These are phyloP conservation scores for Dactylella cylindrospora DNA, from an alignment of 2,329 filamentous ascomycete species.

Conservation along the genomic window DNA sequence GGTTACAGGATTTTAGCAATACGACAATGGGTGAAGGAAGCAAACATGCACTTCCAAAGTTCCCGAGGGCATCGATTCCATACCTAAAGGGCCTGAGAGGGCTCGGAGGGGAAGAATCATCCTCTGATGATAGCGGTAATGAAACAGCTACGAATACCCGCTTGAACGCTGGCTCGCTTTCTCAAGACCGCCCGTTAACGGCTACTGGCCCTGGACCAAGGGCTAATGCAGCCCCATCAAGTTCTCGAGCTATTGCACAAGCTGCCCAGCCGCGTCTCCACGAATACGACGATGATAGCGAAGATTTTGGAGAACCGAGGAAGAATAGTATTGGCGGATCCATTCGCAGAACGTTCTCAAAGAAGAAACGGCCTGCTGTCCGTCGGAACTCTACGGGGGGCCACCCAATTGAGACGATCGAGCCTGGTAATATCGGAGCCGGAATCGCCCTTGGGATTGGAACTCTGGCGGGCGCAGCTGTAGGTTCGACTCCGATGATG, in stretches of 20 bases:
- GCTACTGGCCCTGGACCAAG: constrained; percentile 22
- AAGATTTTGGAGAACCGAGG: constrained; percentile 52
- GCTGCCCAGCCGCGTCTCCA: constrained; percentile 7
- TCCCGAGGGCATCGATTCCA: constrained; percentile 84
- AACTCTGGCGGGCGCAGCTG: constrained; percentile 49
- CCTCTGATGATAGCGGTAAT: constrained; percentile 50
- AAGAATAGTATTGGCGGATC: constrained; percentile 41
- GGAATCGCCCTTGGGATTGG: constrained; percentile 53
- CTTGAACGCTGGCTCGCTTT: constrained; percentile 17
- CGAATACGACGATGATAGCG: constrained; percentile 58
- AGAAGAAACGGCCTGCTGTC: constrained; percentile 57
- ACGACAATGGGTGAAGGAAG: constrained; percentile 74
- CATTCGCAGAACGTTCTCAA: constrained; percentile 48
- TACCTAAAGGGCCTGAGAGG: constrained; percentile 80
- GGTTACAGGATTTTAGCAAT: constrained; percentile 78
- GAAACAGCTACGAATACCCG: constrained; percentile 43
- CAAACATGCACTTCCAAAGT: constrained; percentile 78
- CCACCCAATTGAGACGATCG: constrained; percentile 30
- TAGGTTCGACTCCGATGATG: constrained; percentile 50
- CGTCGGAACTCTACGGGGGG: constrained; percentile 46
- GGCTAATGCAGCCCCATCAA: constrained; percentile 9
- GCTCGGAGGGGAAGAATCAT: constrained; percentile 70
- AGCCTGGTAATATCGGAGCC: constrained; percentile 36
- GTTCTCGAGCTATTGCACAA: constrained; percentile 2
- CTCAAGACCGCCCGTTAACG: constrained; percentile 15